Base-by-base conservation (phyloP, 441 rosid species). In the Geranium incanum region DNA sequence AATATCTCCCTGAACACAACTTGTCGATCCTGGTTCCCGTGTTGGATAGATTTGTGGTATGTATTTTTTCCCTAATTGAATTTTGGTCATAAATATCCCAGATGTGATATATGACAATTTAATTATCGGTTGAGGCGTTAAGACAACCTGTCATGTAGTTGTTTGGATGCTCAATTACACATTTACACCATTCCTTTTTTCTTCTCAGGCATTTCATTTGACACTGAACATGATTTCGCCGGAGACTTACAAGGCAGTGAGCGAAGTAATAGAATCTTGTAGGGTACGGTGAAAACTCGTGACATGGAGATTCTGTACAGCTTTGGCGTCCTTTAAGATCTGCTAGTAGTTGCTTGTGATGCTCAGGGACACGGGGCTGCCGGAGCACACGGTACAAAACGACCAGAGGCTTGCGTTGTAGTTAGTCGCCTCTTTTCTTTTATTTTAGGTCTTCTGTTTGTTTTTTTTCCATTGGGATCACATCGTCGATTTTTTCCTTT, bases 41-140 rank as follows among this genome's bases (percentile, higher is more conserved):
- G 41, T 77, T 95, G 87, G 97, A 95, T 78, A 95, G 97, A 91
- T 95, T 95, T 83, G 92, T 95, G 97, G 99, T 95, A 91, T 76
- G 89, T 71, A 59, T 72, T 43, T 43, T 43, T 43, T 43, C 1
- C 11, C 11, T 39, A 7, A 1, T 7, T 39, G 5, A 39, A 39
- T 39, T 39, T 2, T 39, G 6, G 43, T 39, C 6, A 4, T 39
- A 39, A 39, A 39, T 5, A 39, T 39, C 3, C 43, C 43, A 39
- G 43, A 39, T 39, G 8, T 39, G 43, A 39, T 39, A 39, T 28
- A 28, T 28, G 33, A 28, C 33, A 28, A 28, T 28, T 28, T 28
- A 28, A 28, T 28, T 28, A 28, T 28, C 33, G 33, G 33, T 2
- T 28, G 33, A 28, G 33, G 33, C 33, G 33, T 28, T 28, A 28